Conservation (phyloP, 495 filamentous ascomycete species). For the Letharia columbiana region DNA sequence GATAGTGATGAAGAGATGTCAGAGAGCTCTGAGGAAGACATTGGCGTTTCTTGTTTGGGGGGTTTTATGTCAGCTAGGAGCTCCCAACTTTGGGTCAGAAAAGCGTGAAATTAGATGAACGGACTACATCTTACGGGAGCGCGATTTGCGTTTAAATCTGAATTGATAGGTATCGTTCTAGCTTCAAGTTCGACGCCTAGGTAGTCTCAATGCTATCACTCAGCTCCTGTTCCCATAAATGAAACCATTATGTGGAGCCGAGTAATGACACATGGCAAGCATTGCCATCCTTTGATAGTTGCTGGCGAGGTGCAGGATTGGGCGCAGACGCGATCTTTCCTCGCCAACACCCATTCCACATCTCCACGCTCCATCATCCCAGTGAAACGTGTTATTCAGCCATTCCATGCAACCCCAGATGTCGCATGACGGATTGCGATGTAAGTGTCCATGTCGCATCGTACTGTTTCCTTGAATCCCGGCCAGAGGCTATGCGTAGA, state of each 20-base stretch:
- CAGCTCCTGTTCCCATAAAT: neutral
- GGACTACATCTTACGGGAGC: slow-evolving; percentile 14
- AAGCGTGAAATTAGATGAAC: slow-evolving; percentile 7
- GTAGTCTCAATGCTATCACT: neutral
- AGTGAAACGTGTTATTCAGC: neutral
- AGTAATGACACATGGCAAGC: neutral
- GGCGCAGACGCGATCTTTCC: slow-evolving; percentile 19
- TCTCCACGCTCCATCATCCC: neutral
- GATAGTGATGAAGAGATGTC: slow-evolving; percentile 52
- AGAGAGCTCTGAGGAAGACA: slow-evolving; percentile 47
- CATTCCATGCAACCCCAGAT: neutral
- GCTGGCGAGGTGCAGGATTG: slow-evolving; percentile 1
- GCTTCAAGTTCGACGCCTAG: neutral
- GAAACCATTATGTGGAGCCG: neutral
- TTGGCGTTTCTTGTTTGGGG: slow-evolving; percentile 25
- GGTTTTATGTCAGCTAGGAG: slow-evolving; percentile 15
- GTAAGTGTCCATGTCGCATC: neutral
- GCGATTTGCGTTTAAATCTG: slow-evolving; percentile 18
- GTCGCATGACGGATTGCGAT: neutral
- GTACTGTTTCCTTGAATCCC: neutral
- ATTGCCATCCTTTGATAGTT: neutral
- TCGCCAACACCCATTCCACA: neutral
- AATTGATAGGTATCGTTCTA: slow-evolving; percentile 2
- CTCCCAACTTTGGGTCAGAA: slow-evolving; percentile 13
- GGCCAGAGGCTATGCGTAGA: neutral